These are phyloP conservation scores for Bisporella sp. DNA, from an alignment of 2,329 filamentous ascomycete genomes.

Conservation along the genomic window DNA sequence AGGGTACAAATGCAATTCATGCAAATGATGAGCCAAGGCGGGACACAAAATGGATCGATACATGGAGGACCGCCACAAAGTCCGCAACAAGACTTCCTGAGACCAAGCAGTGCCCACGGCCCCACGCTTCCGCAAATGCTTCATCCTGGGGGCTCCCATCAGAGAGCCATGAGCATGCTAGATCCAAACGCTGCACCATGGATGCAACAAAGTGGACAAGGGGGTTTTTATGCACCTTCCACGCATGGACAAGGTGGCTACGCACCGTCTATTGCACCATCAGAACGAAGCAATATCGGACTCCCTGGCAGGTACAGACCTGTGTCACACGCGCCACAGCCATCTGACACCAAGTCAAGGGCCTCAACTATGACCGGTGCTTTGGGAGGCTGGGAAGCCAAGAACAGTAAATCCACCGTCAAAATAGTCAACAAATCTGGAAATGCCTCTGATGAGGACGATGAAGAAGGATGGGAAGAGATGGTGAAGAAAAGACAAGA, in stretches of 20 bases:
- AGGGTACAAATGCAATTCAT: slow-evolving; percentile 94
- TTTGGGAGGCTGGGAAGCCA: slow-evolving; percentile 22
- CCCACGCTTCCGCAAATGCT: slow-evolving; percentile 7
- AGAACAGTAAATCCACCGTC: slow-evolving; percentile 34
- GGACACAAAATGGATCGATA: slow-evolving; percentile 16
- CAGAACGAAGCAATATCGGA: slow-evolving; percentile 89
- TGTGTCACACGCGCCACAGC: slow-evolving; percentile 58
- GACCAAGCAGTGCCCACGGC: slow-evolving; percentile 15
- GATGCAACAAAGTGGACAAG: slow-evolving; percentile 36
- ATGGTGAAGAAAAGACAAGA: slow-evolving; percentile 64
- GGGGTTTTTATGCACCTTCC: slow-evolving; percentile 41
- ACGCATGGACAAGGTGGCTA: slow-evolving; percentile 53
- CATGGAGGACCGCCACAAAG: slow-evolving; percentile 11
- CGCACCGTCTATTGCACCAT: slow-evolving; percentile 86
- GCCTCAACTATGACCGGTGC: slow-evolving; percentile 25
- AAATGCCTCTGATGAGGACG: slow-evolving; percentile 50
- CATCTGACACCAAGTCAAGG: slow-evolving; percentile 24
- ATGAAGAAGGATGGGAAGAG: slow-evolving; percentile 62
- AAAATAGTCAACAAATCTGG: slow-evolving; percentile 34
- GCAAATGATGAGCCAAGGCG: slow-evolving; percentile 59
- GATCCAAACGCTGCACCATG: slow-evolving; percentile 58
- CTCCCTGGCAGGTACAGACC: slow-evolving; percentile 86
- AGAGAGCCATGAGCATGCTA: slow-evolving; percentile 77
- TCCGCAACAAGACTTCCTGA: neutral
- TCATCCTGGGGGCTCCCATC: slow-evolving; percentile 17